These are phyloP conservation scores for Macaranga tanarius DNA, from an alignment of 441 rosid genomes.

Conservation along the genomic window DNA sequence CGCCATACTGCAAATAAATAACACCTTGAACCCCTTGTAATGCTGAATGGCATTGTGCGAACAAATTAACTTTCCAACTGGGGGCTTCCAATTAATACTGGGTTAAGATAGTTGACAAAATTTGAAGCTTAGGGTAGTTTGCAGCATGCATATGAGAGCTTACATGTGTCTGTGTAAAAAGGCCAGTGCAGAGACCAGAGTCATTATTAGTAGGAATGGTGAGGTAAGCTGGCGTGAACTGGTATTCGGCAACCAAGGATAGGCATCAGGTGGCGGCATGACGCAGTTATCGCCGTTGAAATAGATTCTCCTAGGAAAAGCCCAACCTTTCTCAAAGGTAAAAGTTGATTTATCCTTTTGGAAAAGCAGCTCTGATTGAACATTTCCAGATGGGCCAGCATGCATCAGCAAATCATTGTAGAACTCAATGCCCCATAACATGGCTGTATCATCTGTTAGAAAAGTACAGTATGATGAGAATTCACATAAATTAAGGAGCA, in stretches of 20 bases:
- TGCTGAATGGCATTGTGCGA: not conserved
- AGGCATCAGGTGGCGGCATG: constrained; percentile 88
- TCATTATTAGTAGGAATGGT: not conserved
- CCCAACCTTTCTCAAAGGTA: constrained; percentile 92
- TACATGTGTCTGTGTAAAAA: constrained; percentile 3
- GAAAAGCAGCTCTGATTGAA: constrained; percentile 82
- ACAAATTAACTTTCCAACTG: not conserved
- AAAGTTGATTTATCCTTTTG: constrained; percentile 63
- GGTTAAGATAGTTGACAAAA: constrained; percentile 20
- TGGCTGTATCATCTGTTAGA: constrained; percentile 75
- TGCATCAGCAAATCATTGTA: constrained; percentile 77
- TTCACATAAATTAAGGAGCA: not conserved
- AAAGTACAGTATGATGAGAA: constrained; percentile 20
- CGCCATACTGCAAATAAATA: not conserved
- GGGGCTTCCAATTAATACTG: not conserved
- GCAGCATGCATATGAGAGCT: not conserved
- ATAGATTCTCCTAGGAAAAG: constrained; percentile 76
- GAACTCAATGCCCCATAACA: constrained; percentile 79
- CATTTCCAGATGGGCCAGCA: constrained; percentile 80
- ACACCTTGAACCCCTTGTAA: not conserved
- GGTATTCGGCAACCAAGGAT: constrained; percentile 79
- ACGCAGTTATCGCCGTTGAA: constrained; percentile 89
- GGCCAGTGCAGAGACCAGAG: constrained; percentile 10
- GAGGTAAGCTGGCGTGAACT: constrained; percentile 38
- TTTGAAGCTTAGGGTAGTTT: not conserved